These are phyloP conservation scores for Backusella westeae DNA, from an alignment of 192 early-diverging fungal genomes.

Conservation along the genomic window DNA sequence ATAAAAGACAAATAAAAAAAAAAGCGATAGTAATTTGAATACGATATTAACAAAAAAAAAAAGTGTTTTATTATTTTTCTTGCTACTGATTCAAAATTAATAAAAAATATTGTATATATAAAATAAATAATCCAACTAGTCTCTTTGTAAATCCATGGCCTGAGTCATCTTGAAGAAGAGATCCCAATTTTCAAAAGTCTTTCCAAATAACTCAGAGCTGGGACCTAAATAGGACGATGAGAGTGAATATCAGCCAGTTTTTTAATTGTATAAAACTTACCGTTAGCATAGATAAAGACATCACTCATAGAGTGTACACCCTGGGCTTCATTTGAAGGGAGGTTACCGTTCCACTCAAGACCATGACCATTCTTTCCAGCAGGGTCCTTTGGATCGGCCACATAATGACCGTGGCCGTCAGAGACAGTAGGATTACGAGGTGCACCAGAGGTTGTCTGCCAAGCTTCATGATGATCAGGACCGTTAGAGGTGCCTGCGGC, in stretches of 20 bases:
- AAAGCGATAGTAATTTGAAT: too few relatives aligned
- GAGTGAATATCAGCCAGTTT: too few relatives aligned
- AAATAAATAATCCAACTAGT: background rate
- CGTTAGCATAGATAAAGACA: slow-evolving; percentile 43
- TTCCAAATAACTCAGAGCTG: slow-evolving; percentile 37
- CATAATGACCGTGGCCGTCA: slow-evolving; percentile 24
- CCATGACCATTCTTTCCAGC: slow-evolving; percentile 30
- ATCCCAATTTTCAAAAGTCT: slow-evolving; percentile 47
- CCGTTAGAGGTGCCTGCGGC: slow-evolving; percentile 41
- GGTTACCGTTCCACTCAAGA: slow-evolving; percentile 25
- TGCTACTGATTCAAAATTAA: background rate
- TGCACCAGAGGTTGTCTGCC: slow-evolving; percentile 39
- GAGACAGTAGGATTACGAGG: slow-evolving; percentile 35
- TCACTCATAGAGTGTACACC: slow-evolving; percentile 50
- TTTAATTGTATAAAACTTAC: background rate
- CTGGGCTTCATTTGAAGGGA: slow-evolving; percentile 22
- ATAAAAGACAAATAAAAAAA: too few relatives aligned
- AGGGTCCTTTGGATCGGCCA: slow-evolving; percentile 25
- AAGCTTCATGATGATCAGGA: slow-evolving; percentile 47
- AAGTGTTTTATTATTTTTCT: background rate
- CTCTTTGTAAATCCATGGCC: slow-evolving; percentile 10
- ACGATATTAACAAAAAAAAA: too few relatives aligned
- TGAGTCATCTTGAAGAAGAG: slow-evolving; percentile 51
- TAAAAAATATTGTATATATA: background rate
- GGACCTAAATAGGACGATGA: slow-evolving; percentile 24